Conservation (phyloP, 352 stramenopile species). For the Phytophthora megakarya region DNA sequence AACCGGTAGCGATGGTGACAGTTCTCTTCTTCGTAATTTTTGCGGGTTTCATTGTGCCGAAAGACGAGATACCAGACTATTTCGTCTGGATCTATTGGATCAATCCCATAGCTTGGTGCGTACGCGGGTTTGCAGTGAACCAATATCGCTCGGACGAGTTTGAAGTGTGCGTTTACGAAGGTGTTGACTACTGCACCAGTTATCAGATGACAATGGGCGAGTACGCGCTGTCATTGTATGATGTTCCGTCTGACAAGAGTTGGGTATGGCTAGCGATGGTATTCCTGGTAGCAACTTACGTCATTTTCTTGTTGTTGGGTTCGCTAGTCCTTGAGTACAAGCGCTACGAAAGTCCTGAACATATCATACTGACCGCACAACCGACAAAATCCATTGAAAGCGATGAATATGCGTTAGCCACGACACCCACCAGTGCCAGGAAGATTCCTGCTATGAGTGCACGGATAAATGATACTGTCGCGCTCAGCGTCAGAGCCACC, state of each 20-base stretch:
- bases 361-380: conserved; percentile 9
- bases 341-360: conserved; percentile 9
- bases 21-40: conserved; percentile 50
- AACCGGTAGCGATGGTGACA: conserved; percentile 28
- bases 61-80: conserved; percentile 19
- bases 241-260: conserved; percentile 21
- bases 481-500: background rate
- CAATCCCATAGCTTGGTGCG: conserved; percentile 47
- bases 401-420: conserved; percentile 13
- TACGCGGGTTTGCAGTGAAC: conserved; percentile 37
- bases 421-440: conserved; percentile 9
- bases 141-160: conserved; percentile 33
- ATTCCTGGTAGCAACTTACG: too few species aligned
- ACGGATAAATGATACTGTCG: background rate
- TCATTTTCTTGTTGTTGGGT: too few species aligned
- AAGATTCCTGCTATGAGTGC: background rate
- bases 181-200: conserved; percentile 35
- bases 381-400: background rate
- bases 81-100: conserved; percentile 63
- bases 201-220: conserved; percentile 48
- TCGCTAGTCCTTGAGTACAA: too few species aligned
- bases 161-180: conserved; percentile 36
- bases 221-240: conserved; percentile 35
- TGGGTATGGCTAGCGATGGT: too few species aligned
- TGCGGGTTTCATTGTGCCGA: conserved; percentile 37